phyloP scores from a whole-genome alignment of 768 basidiomycete genomes.

The Coprinopsis cinerea region DNA sequence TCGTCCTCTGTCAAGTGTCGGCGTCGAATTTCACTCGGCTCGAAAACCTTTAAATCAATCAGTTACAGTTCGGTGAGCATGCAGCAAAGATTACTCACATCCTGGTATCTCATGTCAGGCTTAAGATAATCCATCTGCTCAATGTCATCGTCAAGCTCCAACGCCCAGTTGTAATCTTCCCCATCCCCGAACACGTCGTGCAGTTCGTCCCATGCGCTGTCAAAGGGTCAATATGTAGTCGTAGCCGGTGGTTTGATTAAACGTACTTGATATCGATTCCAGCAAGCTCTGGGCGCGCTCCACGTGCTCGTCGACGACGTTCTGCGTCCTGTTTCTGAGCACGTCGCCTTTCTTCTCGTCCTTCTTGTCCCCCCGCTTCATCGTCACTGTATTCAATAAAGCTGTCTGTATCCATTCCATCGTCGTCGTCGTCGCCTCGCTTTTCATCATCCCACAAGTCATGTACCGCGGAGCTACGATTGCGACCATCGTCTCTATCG shows the following conservation, averaged over 20 bases:
- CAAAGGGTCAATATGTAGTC: too few relatives aligned
- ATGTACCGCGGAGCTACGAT: conserved; percentile 57
- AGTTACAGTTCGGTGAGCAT: conserved; percentile 7
- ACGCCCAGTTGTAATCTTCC: conserved; percentile 92
- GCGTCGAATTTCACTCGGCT: conserved; percentile 91
- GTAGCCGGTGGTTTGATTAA: too few relatives aligned
- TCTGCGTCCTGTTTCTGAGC: conserved; percentile 65
- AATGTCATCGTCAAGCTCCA: conserved; percentile 73
- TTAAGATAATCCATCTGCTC: conserved; percentile 45
- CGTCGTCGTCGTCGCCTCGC: conserved; percentile 61
- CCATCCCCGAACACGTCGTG: conserved; percentile 96
- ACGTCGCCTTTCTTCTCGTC: conserved; percentile 67
- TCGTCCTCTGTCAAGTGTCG: conserved; percentile 90
- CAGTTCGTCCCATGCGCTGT: conserved; percentile 91
- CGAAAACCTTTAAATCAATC: conserved; percentile 69
- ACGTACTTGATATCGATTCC: conserved; percentile 83
- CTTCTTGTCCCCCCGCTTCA: conserved; percentile 69
- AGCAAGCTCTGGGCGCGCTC: conserved; percentile 62
- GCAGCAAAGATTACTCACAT: conserved; percentile 42
- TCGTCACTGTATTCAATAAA: conserved; percentile 82
- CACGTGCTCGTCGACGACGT: conserved; percentile 56
- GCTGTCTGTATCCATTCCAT: conserved; percentile 69
- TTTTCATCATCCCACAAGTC: conserved; percentile 83
- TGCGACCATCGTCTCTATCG: conserved; percentile 46
- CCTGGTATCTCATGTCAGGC: conserved; percentile 76